Evolutionary conservation across 2,329 filamentous ascomycete species (phyloP), one percentile per base, ranked within the genome.

Genomic region (Paracorniculantispora psalliotae): DNA sequence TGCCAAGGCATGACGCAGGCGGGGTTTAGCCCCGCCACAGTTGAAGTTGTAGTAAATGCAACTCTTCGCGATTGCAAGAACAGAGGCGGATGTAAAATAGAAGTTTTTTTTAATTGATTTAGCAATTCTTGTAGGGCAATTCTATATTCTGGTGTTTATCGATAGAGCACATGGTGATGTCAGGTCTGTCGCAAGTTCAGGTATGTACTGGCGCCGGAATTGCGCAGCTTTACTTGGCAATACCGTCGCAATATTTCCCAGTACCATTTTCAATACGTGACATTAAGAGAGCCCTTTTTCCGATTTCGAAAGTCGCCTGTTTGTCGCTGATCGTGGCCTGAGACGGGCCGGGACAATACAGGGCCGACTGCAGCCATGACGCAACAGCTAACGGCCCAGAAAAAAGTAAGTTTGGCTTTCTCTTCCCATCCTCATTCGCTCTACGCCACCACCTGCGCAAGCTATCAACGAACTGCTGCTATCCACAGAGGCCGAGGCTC

Each of bases 401-500:
- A 48, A 48, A 57, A 49, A 37, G 1, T 23, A 23, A 19, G 21
- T 9, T 17, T 23, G 17, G 44, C 44, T 49, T 49, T 25, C n/a
- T 49, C 44, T 13, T 12, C 13, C 33, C 54, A 57, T 41, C 44
- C 44, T 41, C 54, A 57, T 57, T 57, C 33, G 54, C 54, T 39
- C 30, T 23, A n/a, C 35, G 33, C 23, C 21, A 56, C 19, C 30
- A 26, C 26, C 41, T 21, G 33, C 21, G 35, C 41, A 4, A 48
- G 43, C 21, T 33, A 39, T 57, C 44, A 49, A 17, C 30, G 37
- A 19, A n/a, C 35, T 57, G 44, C 54, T 21, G 52, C 37, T n/a
- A 57, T 57, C 54, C 33, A 57, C 44, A 23, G 44, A 41, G 54
- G 54, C 54, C 54, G 54, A 57, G 54, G 54, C 54, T 41, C 10